Evolutionary conservation across 2,329 filamentous ascomycete genomes (phyloP).

Genomic region (Taxawa tesnikishii): DNA sequence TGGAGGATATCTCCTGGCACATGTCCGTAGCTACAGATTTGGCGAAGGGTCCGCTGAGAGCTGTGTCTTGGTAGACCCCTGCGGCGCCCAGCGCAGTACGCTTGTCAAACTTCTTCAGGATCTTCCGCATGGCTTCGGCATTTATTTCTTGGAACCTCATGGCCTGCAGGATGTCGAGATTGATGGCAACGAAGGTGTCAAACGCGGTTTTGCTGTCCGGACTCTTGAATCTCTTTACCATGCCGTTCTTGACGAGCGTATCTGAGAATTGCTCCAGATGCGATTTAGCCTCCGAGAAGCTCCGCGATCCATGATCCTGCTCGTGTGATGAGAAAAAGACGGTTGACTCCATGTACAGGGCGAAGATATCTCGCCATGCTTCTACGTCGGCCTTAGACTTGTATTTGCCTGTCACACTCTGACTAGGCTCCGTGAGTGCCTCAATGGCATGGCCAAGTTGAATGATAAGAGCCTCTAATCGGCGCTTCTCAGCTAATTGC

Average conservation of each 20-base stretch:
- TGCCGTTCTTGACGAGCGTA: conserved; percentile 48
- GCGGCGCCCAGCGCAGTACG: conserved; percentile 62
- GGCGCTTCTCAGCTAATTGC: conserved; percentile 52
- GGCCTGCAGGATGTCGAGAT: conserved; percentile 63
- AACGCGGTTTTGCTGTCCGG: conserved; percentile 53
- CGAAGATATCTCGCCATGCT: conserved; percentile 70
- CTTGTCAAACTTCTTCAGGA: conserved; percentile 89
- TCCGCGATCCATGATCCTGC: conserved; percentile 53
- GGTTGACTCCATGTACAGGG: conserved; percentile 65
- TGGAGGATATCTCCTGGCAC: conserved; percentile 59
- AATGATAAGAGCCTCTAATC: conserved; percentile 51
- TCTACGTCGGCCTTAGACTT: conserved; percentile 50
- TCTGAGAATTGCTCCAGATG: conserved; percentile 61
- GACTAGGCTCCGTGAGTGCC: conserved; percentile 50
- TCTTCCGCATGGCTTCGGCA: conserved; percentile 63
- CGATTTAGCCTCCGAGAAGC: conserved; percentile 51
- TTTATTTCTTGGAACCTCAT: conserved; percentile 81
- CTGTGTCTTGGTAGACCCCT: conserved; percentile 29
- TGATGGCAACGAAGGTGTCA: conserved; percentile 58
- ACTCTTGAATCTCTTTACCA: conserved; percentile 53
- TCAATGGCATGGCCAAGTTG: conserved; percentile 53
- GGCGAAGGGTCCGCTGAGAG: conserved; percentile 48
- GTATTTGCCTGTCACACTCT: conserved; percentile 24
- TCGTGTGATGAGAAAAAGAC: conserved; percentile 76
- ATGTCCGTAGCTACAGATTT: conserved; percentile 62